Evolutionary conservation across 2,329 filamentous ascomycete species (phyloP), one percentile per base, ranked within the genome.

Genomic region (Talaromyces atroroseus): DNA sequence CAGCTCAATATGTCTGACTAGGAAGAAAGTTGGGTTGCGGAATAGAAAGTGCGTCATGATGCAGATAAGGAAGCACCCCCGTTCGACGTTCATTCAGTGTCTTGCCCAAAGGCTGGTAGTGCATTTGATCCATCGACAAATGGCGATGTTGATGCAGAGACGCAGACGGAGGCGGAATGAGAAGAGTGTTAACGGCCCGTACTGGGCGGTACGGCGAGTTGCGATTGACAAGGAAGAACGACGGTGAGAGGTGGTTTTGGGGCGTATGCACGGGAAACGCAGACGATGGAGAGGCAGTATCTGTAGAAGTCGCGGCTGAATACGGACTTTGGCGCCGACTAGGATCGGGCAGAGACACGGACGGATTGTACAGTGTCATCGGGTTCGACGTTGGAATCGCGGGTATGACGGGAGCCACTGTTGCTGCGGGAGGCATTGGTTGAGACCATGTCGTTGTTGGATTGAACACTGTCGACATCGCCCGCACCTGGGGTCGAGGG

Each of bases 191-290:
- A 58, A 96, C 90, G 59, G 90, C 83, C 53, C 92, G 88, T 40
- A 96, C 87, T 1, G 92, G 92, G 61, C 90, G 89, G 73, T 97
- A 97, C 2, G 94, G 94, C 55, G 92, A 97, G 61, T 89, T 86
- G 56, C 94, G 84, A 69, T 96, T 90, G 66, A 89, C 88, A 38
- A 96, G 79, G 72, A 95, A 95, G 66, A 90, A 84, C 11, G 89
- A 92, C 0, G 92, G 92, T 32, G 94, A 97, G 61, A 94, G 82
- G 32, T 89, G 87, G 46, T 84, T 83, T 5, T 87, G 86, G 8
- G 85, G 75, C 2, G 82, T 81, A 46, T 79, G 76, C 6, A 76
- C 76, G 53, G 82, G 88, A 21, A 82, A 79, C 16, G 85, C 82
- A n/a, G 80, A 81, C 0, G 84, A 84, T 0, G 90, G 91, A 1